Conservation (phyloP, 2,329 filamentous ascomycete species). For the Exserohilum rostratum region DNA sequence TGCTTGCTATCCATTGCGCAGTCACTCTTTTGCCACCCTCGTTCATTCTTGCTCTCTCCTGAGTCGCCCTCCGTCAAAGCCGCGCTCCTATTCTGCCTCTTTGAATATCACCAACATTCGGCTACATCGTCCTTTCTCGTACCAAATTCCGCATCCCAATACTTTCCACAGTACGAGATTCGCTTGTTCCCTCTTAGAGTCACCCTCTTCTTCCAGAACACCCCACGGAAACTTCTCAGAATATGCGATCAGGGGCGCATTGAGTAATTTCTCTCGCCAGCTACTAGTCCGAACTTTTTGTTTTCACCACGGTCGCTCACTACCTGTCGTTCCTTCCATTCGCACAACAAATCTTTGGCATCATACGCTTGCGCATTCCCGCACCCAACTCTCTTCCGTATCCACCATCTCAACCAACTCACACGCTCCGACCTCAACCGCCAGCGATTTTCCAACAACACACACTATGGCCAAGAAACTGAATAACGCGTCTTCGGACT, state of each 20-base stretch:
- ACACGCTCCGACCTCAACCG: not conserved
- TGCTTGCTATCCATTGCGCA: not conserved
- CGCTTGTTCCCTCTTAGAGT: not conserved
- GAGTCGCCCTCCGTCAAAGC: not conserved
- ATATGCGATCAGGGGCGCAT: not conserved
- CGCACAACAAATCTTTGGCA: not conserved
- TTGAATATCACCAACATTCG: not conserved
- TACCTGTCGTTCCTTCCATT: not conserved
- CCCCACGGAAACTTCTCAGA: not conserved
- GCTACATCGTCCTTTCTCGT: not conserved
- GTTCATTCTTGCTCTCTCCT: conserved; percentile 1
- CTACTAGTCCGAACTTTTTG: conserved; percentile 3
- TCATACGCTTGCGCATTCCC: not conserved
- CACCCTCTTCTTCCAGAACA: too few species aligned
- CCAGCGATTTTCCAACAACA: not conserved
- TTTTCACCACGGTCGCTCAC: conserved; percentile 5
- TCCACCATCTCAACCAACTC: not conserved
- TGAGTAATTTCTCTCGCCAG: conserved; percentile 8
- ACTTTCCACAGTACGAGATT: too few species aligned
- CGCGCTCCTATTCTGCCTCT: not conserved
- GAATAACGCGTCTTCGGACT: conserved; percentile 17
- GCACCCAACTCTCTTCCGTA: conserved; percentile 1
- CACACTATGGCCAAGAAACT: conserved; percentile 24
- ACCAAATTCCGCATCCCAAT: not conserved
- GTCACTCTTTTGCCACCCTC: conserved; percentile 1